Base-by-base conservation (phyloP, 2,329 filamentous ascomycete genomes). In the Xylaria arbuscula region DNA sequence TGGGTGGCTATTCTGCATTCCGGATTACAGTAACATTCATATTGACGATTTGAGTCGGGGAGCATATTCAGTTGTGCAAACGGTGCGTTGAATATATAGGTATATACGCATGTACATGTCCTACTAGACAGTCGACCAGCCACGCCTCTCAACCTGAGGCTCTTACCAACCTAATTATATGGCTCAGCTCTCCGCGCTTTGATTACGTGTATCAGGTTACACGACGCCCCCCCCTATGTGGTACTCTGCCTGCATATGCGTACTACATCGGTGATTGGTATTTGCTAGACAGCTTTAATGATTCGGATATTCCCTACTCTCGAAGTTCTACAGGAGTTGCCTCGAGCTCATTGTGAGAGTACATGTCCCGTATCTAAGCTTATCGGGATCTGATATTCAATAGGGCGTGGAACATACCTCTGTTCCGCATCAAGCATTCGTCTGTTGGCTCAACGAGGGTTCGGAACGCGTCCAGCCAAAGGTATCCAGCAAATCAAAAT, bases 401-500 rank as follows among this genome's bases (percentile, higher is more conserved):
- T 50, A 11, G 7, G 36, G n/a, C 38, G 22, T 17, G n/a, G 24
- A 19, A 17, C n/a, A 7, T 15, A 38, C 10, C 36, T 47, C 13
- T 19, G 3, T 54, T 24, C 36, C 8, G 45, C n/a, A 28, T 74
- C 22, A 72, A 55, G 19, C 34, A 59, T 69, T 64, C 17, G 58
- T 71, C 54, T 76, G 71, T 24, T 75, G 71, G 28, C 70, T 73
- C 10, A 60, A 59, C 3, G 72, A 60, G 17, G 70, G 69, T 3
- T 77, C 76, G 2, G 75, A 67, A n/a, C 77, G 66, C 19, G 84
- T 71, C 83, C 83, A 86, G 64, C 84, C 82, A 73, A 84, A 86
- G 0, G 84, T 85, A 69, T 86, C 82, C 1, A 85, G 70, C 40
- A 86, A 75, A 63, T 85, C 83, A 64, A 85, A 84, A 64, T 83